Evolutionary conservation across 2,329 filamentous ascomycete species (phyloP).

Genomic region (Rhytidhysteron rufulum): DNA sequence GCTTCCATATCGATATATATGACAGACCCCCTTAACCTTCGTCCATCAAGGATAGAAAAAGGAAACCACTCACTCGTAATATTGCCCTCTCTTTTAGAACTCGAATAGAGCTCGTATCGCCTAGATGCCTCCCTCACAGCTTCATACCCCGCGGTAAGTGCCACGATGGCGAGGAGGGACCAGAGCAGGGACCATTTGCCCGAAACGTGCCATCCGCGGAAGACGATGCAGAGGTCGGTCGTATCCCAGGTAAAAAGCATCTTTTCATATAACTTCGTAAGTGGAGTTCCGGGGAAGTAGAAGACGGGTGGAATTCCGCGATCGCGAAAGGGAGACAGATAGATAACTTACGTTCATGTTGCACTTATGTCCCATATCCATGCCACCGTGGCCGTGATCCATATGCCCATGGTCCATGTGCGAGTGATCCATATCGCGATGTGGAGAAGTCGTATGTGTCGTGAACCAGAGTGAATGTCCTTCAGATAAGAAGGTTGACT

Average conservation of each 20-base stretch:
- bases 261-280: slow-evolving; percentile 43
- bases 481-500: no score
- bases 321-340: no score
- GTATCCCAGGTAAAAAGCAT: slow-evolving; percentile 99
- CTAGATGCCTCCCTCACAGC: slow-evolving; percentile 73
- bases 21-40: background rate
- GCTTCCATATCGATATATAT: slow-evolving; percentile 2
- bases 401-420: slow-evolving; percentile 41
- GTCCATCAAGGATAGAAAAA: slow-evolving; percentile 1
- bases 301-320: no score
- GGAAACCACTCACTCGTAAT: slow-evolving; percentile 26
- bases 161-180: slow-evolving; percentile 77
- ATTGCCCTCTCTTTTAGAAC: slow-evolving; percentile 24
- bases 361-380: slow-evolving; percentile 65
- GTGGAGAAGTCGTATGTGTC: no score
- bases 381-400: slow-evolving; percentile 55
- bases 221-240: slow-evolving; percentile 91
- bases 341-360: slow-evolving; percentile 75
- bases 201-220: slow-evolving; percentile 82
- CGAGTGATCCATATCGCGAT: slow-evolving; percentile 18
- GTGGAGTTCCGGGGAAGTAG: background rate
- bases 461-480: no score
- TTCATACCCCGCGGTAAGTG: slow-evolving; percentile 90
- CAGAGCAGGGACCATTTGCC: slow-evolving; percentile 70
- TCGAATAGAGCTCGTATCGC: slow-evolving; percentile 61